phyloP scores from a whole-genome alignment of 768 basidiomycete genomes.

The Amanita fuliginea region DNA sequence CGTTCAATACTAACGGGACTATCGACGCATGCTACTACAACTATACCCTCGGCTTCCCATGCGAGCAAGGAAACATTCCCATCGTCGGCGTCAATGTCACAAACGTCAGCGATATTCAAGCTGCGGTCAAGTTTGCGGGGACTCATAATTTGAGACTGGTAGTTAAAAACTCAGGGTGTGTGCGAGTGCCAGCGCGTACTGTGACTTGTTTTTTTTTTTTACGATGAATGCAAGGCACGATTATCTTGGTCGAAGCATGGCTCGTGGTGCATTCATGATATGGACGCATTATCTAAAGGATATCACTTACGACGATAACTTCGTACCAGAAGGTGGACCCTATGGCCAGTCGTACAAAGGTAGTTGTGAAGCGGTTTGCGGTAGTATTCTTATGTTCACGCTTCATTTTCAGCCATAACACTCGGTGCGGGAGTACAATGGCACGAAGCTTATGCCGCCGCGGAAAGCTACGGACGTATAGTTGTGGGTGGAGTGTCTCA shows the following conservation, averaged over 20 bases:
- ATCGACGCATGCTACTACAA: conserved; percentile 43
- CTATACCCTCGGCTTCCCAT: conserved; percentile 25
- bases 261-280: conserved; percentile 25
- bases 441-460: conserved; percentile 29
- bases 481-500: conserved; percentile 33
- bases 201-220: background rate
- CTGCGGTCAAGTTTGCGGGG: conserved; percentile 6
- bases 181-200: background rate
- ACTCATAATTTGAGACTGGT: conserved; percentile 25
- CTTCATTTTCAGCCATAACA: conserved; percentile 16
- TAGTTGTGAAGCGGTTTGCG: background rate
- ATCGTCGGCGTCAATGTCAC: conserved; percentile 30
- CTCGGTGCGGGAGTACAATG: conserved; percentile 35
- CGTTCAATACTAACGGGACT: conserved; percentile 20
- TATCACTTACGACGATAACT: conserved; percentile 18
- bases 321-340: conserved; percentile 22
- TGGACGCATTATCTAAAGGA: conserved; percentile 29
- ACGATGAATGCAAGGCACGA: conserved; percentile 23
- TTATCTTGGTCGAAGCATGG: conserved; percentile 32
- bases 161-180: conserved; percentile 25
- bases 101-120: conserved; percentile 25
- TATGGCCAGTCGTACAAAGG: background rate
- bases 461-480: conserved; percentile 23
- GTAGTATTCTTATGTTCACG: background rate
- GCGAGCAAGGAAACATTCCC: conserved; percentile 32